Evolutionary conservation across 2,329 filamentous ascomycete genomes (phyloP).

Genomic region (Nemania sp.): DNA sequence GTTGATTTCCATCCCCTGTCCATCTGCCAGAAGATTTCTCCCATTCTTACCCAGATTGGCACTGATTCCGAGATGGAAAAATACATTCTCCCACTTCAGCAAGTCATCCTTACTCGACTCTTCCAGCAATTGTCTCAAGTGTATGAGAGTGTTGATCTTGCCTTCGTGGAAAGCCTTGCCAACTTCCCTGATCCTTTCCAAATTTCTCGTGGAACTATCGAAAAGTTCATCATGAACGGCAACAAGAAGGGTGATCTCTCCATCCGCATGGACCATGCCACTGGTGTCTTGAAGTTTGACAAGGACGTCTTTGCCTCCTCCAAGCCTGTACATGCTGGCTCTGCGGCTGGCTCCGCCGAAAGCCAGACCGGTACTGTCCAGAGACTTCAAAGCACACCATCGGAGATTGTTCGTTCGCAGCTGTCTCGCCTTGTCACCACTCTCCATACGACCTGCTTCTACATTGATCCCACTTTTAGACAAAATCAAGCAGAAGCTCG

Average conservation of each 20-base stretch:
- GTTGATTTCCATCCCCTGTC: constrained; percentile 98
- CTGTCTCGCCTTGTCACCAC: constrained; percentile 89
- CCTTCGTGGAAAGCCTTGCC: constrained; percentile 90
- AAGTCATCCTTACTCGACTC: constrained; percentile 95
- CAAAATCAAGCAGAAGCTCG: constrained; percentile 78
- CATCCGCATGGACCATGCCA: constrained; percentile 94
- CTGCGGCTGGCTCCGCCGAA: constrained; percentile 84
- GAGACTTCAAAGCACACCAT: constrained; percentile 94
- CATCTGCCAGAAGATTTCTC: constrained; percentile 98
- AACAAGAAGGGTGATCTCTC: constrained; percentile 99
- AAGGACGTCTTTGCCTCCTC: constrained; percentile 97
- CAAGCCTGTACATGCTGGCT: constrained; percentile 86
- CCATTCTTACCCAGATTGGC: constrained; percentile 91
- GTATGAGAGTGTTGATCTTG: constrained; percentile 94
- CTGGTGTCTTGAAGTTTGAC: constrained; percentile 94
- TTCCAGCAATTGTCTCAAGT: constrained; percentile 99
- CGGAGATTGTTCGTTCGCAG: constrained; percentile 95
- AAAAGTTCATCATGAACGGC: constrained; percentile 99
- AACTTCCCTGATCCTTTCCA: constrained; percentile 97
- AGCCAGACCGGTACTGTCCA: constrained; percentile 83
- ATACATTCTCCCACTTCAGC: constrained; percentile 92
- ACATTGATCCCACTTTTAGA: constrained; percentile 89
- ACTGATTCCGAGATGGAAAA: constrained; percentile 95
- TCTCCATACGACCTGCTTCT: constrained; percentile 91
- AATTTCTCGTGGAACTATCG: constrained; percentile 85